Evolutionary conservation across 208 protist genomes (phyloP), one percentile per base, ranked within the genome.

Genomic region (Trypanosoma brucei): DNA sequence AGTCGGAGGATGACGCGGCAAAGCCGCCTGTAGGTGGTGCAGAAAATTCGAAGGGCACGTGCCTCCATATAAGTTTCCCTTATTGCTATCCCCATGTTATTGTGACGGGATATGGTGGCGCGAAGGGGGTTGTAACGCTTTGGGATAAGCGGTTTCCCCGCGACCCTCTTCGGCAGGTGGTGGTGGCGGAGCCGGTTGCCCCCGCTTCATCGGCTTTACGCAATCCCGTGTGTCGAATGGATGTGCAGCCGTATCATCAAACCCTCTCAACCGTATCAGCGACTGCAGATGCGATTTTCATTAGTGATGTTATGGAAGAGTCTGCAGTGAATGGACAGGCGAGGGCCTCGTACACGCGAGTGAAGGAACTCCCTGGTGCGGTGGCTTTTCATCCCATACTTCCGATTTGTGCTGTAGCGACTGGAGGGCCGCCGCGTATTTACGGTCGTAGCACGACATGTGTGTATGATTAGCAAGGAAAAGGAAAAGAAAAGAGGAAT

Each of bases 81-180:
- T 70, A 75, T n/a, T 81, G 86, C 9, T 93, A 86, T 55, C 68
- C 83, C 1, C 70, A 90, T 46, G 65, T 78, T 40, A 56, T 90
- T 4, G 70, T 82, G 49, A 78, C 76, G 1, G 86, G 79, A 31
- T 88, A 90, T 69, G 72, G 78, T 54, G 78, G 72, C 33, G 72
- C 70, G 33, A 59, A 71, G 5, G 83, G 79, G 11, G 73, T 81
- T 30, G 76, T 82, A 31, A 67, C 72, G 52, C 35, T 72, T 11
- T 82, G 76, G 76, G 76, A 82, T 64, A 67, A 78, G 54, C 69
- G 76, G 6, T 68, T 63, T 52, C n/a, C 67, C 45, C 56, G 67
- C 2, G 39, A 68, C 35, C 76, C 76, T 3, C 31, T 81, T 52
- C 56, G 31, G 14, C 55, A 66, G 45, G 30, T 38, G 9, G 40